Base-by-base conservation (phyloP, 495 filamentous ascomycete species). In the Annulohypoxylon moriforme region DNA sequence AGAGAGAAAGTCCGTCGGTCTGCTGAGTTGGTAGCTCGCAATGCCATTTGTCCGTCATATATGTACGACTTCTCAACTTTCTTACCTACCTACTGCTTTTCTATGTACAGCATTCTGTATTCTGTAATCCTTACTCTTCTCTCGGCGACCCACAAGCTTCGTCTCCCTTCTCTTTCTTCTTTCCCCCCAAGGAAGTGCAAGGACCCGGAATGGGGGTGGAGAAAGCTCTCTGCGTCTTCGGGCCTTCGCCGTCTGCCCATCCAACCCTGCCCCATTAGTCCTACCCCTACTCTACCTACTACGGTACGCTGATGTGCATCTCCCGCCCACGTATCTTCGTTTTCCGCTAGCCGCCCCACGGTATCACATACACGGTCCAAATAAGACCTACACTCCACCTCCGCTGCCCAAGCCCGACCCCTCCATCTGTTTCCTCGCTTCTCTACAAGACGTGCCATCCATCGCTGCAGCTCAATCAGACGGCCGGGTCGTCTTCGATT, bases 331-430 rank as follows among this genome's bases (percentile, higher is more conserved):
- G 69, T 71, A 69, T 67, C 65, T 75, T 68, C 62, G 67, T 73
- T 72, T 73, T 75, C 73, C 73, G 68, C 75, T 72, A 77, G 75
- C 69, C 67, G 75, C 75, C 75, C 75, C 75, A 77, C 75, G 75
- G 74, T 77, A 76, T 75, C 68, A 67, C 69, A 72, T 69, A 71
- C 67, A 77, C 68, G 67, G 71, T 75, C 73, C 75, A 77, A 76
- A 77, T 77, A 76, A 77, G 73, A 76, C 67, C 73, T 75, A 73
- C 69, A 78, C 74, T 78, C 76, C 76, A 76, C 71, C 71, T 77
- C 76, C 73, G 68, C 76, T 72, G 68, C 74, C 74, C 73, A 72
- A 74, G 71, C 53, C 64, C 69, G 69, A 78, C 76, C 76, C 76
- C 76, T 78, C 76, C 76, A 68, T 74, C 71, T 66, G 65, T 71